These are phyloP conservation scores for Aspergillus proliferans DNA, from an alignment of 2,329 filamentous ascomycete species.

Conservation along the genomic window DNA sequence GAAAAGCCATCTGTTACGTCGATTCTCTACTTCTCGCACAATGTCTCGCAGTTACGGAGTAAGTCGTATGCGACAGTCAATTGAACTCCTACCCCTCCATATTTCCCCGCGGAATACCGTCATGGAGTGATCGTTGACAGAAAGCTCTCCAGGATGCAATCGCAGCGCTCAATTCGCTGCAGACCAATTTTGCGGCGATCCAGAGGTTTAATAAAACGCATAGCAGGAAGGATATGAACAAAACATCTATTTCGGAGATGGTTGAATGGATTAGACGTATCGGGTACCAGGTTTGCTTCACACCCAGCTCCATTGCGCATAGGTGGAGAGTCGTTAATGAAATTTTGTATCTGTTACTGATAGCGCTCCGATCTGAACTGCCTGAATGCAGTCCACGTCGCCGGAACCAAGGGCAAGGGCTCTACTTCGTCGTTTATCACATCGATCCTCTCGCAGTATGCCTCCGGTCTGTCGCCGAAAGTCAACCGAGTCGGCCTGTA, in stretches of 20 bases:
- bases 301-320: background rate
- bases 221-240: slow-evolving; percentile 67
- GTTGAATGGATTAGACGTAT: slow-evolving; percentile 67
- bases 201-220: slow-evolving; percentile 62
- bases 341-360: background rate
- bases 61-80: slow-evolving; percentile 8
- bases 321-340: background rate
- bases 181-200: slow-evolving; percentile 72
- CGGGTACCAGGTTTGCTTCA: slow-evolving; percentile 61
- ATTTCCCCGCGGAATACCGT: background rate
- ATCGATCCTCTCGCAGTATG: slow-evolving; percentile 64
- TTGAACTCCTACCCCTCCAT: background rate
- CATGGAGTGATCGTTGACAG: slow-evolving; percentile 9
- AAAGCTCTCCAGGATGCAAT: slow-evolving; percentile 58
- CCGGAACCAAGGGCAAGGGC: slow-evolving; percentile 92
- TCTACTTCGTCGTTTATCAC: slow-evolving; percentile 80
- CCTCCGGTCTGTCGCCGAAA: slow-evolving; percentile 26
- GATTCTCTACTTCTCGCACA: slow-evolving; percentile 24
- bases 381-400: slow-evolving; percentile 69
- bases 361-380: slow-evolving; percentile 57
- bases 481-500: slow-evolving; percentile 65
- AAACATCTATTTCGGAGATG: slow-evolving; percentile 74
- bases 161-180: slow-evolving; percentile 65
- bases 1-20: slow-evolving; percentile 16
- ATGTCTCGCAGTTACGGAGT: slow-evolving; percentile 38